Percentiles rank a stretch among this genome's conserved stretches.
Evolutionary conservation across 257 asterid species (phyloP).

Genomic region (Gentiana straminea): DNA sequence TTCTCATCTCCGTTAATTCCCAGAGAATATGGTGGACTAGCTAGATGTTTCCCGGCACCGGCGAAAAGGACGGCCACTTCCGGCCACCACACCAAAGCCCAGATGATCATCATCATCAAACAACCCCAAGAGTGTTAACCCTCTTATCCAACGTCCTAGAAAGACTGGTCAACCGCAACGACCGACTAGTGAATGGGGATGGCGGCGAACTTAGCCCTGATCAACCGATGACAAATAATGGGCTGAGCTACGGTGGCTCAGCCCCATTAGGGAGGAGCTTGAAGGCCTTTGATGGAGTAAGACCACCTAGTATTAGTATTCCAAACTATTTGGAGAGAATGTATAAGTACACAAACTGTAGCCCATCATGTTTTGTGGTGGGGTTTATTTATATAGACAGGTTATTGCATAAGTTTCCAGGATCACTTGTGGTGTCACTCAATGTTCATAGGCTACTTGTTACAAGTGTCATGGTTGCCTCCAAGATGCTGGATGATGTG

Average conservation of each 20-base stretch:
- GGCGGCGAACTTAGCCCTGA: constrained; percentile 1
- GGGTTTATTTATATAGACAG: constrained; percentile 76
- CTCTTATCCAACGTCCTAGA: constrained; percentile 58
- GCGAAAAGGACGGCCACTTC: constrained; percentile 21
- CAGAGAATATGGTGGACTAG: constrained; percentile 16
- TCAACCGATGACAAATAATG: neutral
- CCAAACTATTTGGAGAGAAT: constrained; percentile 68
- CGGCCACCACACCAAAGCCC: constrained; percentile 32
- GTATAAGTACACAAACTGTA: constrained; percentile 70
- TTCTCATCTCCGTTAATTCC: too few relatives aligned
- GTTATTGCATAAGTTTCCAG: constrained; percentile 60
- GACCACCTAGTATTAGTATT: constrained; percentile 62
- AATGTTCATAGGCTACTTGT: constrained; percentile 70
- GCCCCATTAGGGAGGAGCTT: constrained; percentile 24
- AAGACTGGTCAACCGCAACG: constrained; percentile 63
- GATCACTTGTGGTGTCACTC: constrained; percentile 62
- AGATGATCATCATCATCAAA: constrained; percentile 13
- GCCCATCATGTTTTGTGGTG: constrained; percentile 78
- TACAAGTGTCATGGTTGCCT: constrained; percentile 78
- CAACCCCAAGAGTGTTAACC: constrained; percentile 59
- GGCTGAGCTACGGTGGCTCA: neutral
- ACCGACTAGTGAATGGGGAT: constrained; percentile 18
- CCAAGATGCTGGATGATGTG: constrained; percentile 83
- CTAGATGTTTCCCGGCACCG: constrained; percentile 43
- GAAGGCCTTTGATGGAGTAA: constrained; percentile 52